Evolutionary conservation across 108 stramenopile species (phyloP).

Genomic region (Discostella stelligeroides): DNA sequence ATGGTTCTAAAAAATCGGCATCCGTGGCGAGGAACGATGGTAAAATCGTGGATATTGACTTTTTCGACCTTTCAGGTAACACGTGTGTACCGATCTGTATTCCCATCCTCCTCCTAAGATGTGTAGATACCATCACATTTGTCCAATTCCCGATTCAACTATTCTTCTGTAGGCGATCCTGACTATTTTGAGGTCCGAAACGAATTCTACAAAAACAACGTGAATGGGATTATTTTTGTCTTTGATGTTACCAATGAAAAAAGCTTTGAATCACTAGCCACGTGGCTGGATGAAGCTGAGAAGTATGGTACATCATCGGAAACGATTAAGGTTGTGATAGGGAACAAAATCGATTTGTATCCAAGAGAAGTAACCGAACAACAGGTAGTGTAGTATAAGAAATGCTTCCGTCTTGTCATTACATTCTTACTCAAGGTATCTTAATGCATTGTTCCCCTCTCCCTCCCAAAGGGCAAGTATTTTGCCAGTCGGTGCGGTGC

Average conservation of each 20-base stretch:
- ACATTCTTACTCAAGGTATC: no score
- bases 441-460: no score
- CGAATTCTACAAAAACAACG: conserved; percentile 84
- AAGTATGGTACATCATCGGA: conserved; percentile 52
- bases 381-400: no score
- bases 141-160: not conserved
- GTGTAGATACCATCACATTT: not conserved
- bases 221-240: conserved; percentile 65
- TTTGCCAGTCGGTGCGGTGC: conserved; percentile 63
- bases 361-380: conserved; percentile 31
- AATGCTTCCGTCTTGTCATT: no score
- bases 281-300: conserved; percentile 63
- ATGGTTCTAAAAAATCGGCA: conserved; percentile 79
- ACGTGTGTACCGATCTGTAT: no score
- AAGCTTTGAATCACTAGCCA: conserved; percentile 60
- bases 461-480: conserved; percentile 53
- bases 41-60: conserved; percentile 46
- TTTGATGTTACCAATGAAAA: conserved; percentile 60
- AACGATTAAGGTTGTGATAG: conserved; percentile 63
- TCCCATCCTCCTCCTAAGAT: no score
- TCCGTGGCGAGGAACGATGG: conserved; percentile 44
- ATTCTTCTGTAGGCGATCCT: conserved; percentile 42
- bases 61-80: conserved; percentile 42
- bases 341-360: conserved; percentile 64
- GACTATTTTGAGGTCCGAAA: conserved; percentile 83